phyloP scores from a whole-genome alignment of 768 basidiomycete genomes.

The Pleurotus platypus region DNA sequence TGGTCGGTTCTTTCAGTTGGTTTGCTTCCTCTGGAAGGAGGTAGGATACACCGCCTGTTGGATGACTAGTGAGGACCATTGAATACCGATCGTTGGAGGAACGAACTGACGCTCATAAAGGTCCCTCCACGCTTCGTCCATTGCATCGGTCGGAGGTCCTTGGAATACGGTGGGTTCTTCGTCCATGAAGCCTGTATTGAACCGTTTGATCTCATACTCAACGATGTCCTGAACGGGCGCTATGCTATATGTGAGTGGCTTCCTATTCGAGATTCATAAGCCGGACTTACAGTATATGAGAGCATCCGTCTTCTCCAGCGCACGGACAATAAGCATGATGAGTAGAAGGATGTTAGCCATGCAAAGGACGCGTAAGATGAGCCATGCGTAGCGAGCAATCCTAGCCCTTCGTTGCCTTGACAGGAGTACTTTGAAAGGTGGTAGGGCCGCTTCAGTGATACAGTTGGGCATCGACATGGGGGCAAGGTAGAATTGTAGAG shows the following conservation, averaged over 20 bases:
- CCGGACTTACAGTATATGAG: not conserved
- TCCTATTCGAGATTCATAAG: not conserved
- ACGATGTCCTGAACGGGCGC: not conserved
- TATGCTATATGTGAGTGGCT: not conserved
- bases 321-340: not conserved
- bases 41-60: not conserved
- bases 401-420: not conserved
- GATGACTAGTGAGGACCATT: not conserved
- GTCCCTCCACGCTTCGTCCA: conserved; percentile 18
- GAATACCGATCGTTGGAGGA: not conserved
- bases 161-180: not conserved
- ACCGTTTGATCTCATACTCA: not conserved
- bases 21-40: conserved; percentile 1
- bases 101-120: conserved; percentile 7
- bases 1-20: not conserved
- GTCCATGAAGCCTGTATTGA: not conserved
- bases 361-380: not conserved
- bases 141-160: conserved; percentile 14
- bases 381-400: not conserved
- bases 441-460: too few relatives aligned
- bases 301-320: not conserved
- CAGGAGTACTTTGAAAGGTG: too few relatives aligned
- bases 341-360: not conserved
- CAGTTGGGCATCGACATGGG: too few relatives aligned
- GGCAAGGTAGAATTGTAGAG: too few relatives aligned